These are phyloP conservation scores for Linnemannia exigua DNA, from an alignment of 192 early-diverging fungal genomes.

Conservation along the genomic window DNA sequence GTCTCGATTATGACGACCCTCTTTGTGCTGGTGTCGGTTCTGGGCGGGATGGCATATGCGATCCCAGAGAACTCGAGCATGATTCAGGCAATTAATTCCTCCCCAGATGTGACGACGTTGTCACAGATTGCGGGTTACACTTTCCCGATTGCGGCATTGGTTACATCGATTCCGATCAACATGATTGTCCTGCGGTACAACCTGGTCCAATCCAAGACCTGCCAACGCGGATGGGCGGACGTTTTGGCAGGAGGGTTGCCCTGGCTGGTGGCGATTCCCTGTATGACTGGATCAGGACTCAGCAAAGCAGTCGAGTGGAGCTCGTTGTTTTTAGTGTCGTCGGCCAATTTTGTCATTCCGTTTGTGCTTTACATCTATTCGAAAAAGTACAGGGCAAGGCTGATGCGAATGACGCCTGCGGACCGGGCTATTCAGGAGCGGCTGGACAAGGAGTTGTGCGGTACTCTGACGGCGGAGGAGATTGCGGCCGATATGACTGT, in stretches of 20 bases:
- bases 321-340: slow-evolving; percentile 74
- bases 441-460: not conserved
- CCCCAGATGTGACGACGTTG: slow-evolving; percentile 51
- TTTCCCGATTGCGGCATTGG: slow-evolving; percentile 69
- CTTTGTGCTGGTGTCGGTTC: slow-evolving; percentile 66
- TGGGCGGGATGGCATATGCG: slow-evolving; percentile 65
- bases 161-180: slow-evolving; percentile 80
- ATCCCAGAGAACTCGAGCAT: slow-evolving; percentile 58
- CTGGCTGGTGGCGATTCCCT: slow-evolving; percentile 32
- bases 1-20: slow-evolving; percentile 63
- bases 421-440: not conserved
- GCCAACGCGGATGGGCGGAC: slow-evolving; percentile 61
- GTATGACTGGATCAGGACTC: slow-evolving; percentile 57
- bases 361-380: slow-evolving; percentile 75
- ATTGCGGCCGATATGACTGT: not conserved
- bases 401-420: slow-evolving; percentile 22
- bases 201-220: slow-evolving; percentile 69
- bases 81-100: slow-evolving; percentile 64
- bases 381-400: slow-evolving; percentile 38
- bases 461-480: not conserved
- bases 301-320: slow-evolving; percentile 71
- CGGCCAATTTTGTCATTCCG: slow-evolving; percentile 77
- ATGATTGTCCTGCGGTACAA: slow-evolving; percentile 75
- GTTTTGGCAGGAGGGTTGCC: slow-evolving; percentile 26
- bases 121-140: slow-evolving; percentile 59